phyloP scores from a whole-genome alignment of 1,284 basidiomycete species.

The Irpex rosettiformis region DNA sequence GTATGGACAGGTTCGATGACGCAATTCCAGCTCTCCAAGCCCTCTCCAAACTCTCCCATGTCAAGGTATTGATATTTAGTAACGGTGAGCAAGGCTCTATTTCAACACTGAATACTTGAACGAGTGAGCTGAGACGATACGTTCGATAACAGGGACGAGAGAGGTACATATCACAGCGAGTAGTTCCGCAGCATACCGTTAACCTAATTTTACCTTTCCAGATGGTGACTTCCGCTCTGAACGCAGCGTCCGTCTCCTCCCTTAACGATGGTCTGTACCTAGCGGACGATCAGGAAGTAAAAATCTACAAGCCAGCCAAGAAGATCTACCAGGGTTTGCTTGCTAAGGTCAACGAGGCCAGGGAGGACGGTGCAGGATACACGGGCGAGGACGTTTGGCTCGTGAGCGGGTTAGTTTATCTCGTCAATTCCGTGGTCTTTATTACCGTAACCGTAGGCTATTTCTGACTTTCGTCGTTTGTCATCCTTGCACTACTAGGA shows the following conservation, averaged over 20 bases:
- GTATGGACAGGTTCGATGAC: slow-evolving; percentile 23
- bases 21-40: slow-evolving; percentile 19
- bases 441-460: no score
- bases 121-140: not conserved
- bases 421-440: not conserved
- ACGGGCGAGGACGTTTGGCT: slow-evolving; percentile 26
- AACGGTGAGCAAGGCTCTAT: slow-evolving; percentile 24
- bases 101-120: slow-evolving; percentile 1
- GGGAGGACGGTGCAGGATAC: slow-evolving; percentile 1
- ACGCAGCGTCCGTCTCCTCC: slow-evolving; percentile 13
- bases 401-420: slow-evolving; percentile 29
- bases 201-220: slow-evolving; percentile 6
- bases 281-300: slow-evolving; percentile 18
- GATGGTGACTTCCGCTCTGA: slow-evolving; percentile 27
- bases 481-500: slow-evolving; percentile 19
- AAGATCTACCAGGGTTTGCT: slow-evolving; percentile 27
- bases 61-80: slow-evolving; percentile 27
- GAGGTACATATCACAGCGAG: slow-evolving; percentile 8
- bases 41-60: slow-evolving; percentile 15
- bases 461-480: not conserved
- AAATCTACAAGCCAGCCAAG: slow-evolving; percentile 27
- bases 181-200: not conserved
- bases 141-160: slow-evolving; percentile 16
- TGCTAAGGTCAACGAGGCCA: slow-evolving; percentile 14
- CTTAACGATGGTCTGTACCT: slow-evolving; percentile 17